phyloP scores from a whole-genome alignment of 2,329 filamentous ascomycete genomes.

The Aspergillus quadricinctus region DNA sequence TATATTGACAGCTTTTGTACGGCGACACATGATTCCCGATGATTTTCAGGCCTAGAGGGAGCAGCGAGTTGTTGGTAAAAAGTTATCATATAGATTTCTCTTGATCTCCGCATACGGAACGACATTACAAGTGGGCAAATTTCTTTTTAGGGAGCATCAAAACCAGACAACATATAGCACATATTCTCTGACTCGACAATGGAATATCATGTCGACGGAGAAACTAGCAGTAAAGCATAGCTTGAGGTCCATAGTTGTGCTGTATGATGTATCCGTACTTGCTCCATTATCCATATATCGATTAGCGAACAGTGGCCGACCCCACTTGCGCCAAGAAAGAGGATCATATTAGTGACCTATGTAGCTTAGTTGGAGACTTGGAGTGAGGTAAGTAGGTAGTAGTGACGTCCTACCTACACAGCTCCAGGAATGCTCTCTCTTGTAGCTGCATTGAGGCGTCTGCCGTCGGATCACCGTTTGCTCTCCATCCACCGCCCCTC shows the following conservation, averaged over 20 bases:
- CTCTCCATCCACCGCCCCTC: constrained; percentile 16
- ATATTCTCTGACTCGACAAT: neutral
- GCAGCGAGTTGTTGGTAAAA: neutral
- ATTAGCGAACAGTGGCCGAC: neutral
- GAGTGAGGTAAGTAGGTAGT: constrained; percentile 5
- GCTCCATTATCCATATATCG: neutral
- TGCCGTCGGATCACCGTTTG: constrained; percentile 16
- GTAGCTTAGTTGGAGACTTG: constrained; percentile 1
- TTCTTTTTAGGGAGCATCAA: neutral
- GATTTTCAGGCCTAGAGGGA: neutral
- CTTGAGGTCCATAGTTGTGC: neutral
- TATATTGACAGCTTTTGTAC: neutral
- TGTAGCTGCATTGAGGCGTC: constrained; percentile 17
- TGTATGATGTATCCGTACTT: neutral
- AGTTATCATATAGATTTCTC: neutral
- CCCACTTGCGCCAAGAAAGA: constrained; percentile 15
- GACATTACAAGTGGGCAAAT: neutral
- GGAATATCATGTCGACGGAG: neutral
- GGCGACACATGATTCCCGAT: constrained; percentile 7
- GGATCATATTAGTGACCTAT: neutral
- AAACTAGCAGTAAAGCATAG: neutral
- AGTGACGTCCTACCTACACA: neutral
- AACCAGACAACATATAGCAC: neutral
- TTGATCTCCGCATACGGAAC: neutral
- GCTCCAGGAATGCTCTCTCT: constrained; percentile 17